Percentiles rank a stretch among this genome's conserved stretches.
These are phyloP conservation scores for Pseudohalonectria lignicola DNA, from an alignment of 2,329 filamentous ascomycete genomes.

Conservation along the genomic window DNA sequence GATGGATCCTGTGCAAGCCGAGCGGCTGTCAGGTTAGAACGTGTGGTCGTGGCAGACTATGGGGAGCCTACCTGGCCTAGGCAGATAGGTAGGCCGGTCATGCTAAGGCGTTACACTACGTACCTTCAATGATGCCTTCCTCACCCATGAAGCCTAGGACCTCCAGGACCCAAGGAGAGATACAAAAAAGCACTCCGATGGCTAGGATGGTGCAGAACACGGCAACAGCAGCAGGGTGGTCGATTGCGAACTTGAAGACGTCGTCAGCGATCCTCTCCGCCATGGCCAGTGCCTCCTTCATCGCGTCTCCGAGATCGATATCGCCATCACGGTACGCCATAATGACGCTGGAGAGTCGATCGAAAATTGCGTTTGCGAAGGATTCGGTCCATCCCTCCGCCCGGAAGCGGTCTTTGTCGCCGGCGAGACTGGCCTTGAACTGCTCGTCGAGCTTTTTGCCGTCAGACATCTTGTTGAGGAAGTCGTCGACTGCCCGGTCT, in stretches of 20 bases:
- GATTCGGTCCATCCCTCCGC: background rate
- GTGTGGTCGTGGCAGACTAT: background rate
- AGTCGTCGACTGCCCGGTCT: background rate
- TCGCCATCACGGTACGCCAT: background rate
- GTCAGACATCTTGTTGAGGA: background rate
- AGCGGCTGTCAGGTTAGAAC: background rate
- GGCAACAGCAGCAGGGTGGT: background rate
- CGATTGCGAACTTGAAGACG: background rate
- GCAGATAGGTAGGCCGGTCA: background rate
- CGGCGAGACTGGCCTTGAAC: background rate
- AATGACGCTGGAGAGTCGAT: background rate
- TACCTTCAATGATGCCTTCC: background rate
- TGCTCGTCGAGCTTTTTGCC: background rate
- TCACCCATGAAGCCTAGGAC: background rate
- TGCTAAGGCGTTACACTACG: background rate
- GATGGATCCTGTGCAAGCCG: background rate
- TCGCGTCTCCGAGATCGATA: background rate
- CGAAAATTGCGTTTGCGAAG: background rate
- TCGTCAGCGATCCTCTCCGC: background rate
- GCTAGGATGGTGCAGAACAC: background rate
- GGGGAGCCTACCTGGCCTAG: background rate
- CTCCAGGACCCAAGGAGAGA: background rate
- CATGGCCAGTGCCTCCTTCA: background rate
- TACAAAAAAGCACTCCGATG: background rate
- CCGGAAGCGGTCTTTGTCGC: background rate